A percentile compares a stretch with the other conserved stretches of the same genome.
phyloP scores from a whole-genome alignment of 176 grass and related monocot species.

The Triticum monococcum region DNA sequence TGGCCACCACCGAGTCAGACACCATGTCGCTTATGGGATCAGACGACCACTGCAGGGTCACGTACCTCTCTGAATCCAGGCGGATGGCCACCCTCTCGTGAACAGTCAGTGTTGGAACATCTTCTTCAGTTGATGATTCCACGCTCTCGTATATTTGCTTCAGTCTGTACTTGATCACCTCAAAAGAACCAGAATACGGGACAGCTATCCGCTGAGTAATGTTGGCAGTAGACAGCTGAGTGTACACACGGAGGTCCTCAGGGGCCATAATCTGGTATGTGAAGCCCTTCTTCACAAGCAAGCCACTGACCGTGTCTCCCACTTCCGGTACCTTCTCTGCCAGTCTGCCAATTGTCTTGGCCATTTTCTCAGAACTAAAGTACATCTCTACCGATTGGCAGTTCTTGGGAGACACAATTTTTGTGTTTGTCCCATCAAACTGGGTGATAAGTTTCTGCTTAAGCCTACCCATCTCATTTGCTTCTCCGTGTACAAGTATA shows the following conservation, averaged over 20 bases:
- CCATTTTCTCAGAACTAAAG: constrained; percentile 93
- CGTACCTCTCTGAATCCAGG: constrained; percentile 78
- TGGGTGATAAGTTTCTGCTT: constrained; percentile 83
- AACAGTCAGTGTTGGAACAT: constrained; percentile 63
- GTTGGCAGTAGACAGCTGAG: constrained; percentile 78
- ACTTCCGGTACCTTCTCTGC: constrained; percentile 79
- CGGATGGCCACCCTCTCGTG: constrained; percentile 67
- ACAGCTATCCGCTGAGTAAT: constrained; percentile 77
- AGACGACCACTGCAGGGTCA: constrained; percentile 76
- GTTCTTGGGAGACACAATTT: constrained; percentile 82
- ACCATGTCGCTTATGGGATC: constrained; percentile 98
- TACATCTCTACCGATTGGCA: constrained; percentile 88
- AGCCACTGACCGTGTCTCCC: constrained; percentile 57
- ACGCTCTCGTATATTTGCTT: constrained; percentile 94
- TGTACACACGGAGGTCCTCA: constrained; percentile 88
- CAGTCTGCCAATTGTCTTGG: constrained; percentile 78
- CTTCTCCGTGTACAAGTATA: constrained; percentile 94
- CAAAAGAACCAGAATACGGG: constrained; percentile 79
- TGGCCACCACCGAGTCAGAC: constrained; percentile 86
- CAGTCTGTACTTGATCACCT: constrained; percentile 84
- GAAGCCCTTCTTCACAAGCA: constrained; percentile 95
- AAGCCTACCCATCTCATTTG: constrained; percentile 93
- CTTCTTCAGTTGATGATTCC: constrained; percentile 59
- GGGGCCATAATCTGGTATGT: constrained; percentile 95
- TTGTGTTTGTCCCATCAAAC: constrained; percentile 76